Evolutionary conservation across 306 rosid genomes (phyloP).

Genomic region (Abrus pulchellus): DNA sequence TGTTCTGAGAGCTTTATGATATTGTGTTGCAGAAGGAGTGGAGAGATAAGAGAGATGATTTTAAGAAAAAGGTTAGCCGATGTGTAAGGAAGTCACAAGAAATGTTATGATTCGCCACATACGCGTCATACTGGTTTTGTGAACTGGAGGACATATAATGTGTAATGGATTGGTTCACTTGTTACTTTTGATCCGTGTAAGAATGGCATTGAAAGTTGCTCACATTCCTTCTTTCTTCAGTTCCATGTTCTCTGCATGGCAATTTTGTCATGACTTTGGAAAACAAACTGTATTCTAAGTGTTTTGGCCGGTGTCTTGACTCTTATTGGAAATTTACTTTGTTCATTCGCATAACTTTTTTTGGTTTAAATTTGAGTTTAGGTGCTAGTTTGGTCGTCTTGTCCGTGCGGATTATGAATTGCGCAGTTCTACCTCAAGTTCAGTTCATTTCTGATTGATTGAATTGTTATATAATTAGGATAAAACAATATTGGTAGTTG

Average conservation of each 20-base stretch:
- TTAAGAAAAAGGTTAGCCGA: slow-evolving; percentile 94
- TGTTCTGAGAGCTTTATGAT: slow-evolving; percentile 25
- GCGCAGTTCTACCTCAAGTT: not conserved
- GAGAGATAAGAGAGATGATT: slow-evolving; percentile 95
- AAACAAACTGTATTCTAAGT: slow-evolving; percentile 65
- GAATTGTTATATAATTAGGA: not conserved
- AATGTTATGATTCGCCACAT: slow-evolving; percentile 63
- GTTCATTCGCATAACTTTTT: slow-evolving; percentile 51
- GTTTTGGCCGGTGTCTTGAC: slow-evolving; percentile 62
- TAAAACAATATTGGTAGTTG: no score
- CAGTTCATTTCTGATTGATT: slow-evolving; percentile 18
- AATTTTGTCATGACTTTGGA: slow-evolving; percentile 55
- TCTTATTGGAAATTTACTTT: slow-evolving; percentile 52
- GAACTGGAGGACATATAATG: slow-evolving; percentile 56
- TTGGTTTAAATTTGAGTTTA: slow-evolving; percentile 38
- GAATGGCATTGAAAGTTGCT: slow-evolving; percentile 64
- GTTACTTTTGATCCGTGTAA: slow-evolving; percentile 58
- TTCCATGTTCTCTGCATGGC: slow-evolving; percentile 54
- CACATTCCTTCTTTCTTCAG: slow-evolving; percentile 51
- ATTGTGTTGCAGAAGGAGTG: slow-evolving; percentile 83
- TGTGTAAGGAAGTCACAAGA: slow-evolving; percentile 96
- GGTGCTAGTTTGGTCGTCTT: slow-evolving; percentile 39
- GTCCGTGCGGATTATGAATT: slow-evolving; percentile 31
- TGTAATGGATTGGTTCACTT: slow-evolving; percentile 54
- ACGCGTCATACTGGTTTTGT: slow-evolving; percentile 45